Base-by-base conservation (phyloP, 495 filamentous ascomycete species). In the Barbatosphaeria neglecta region DNA sequence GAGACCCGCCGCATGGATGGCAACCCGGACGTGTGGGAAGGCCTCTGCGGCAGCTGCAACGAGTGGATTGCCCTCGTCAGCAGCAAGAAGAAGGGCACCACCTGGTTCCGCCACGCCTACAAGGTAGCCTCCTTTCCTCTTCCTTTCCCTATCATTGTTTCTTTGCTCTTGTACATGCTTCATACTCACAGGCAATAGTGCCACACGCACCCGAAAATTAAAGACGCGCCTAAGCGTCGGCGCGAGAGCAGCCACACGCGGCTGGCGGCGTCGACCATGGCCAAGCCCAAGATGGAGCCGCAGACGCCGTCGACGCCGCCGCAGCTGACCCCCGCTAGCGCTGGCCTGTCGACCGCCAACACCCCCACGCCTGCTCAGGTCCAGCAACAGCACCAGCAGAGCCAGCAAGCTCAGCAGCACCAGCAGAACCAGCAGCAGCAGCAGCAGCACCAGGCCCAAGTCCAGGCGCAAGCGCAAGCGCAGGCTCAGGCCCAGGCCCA, bases 41-140 rank as follows among this genome's bases (percentile, higher is more conserved):
- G 84, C 6, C 66, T 85, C 8, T 89, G 84, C 54, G 79, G 82
- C 25, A 82, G 78, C 43, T 89, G 84, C 59, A 80, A 77, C 44
- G 82, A 86, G 33, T 89, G 84, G 84, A 82, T 87, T 47, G 76
- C 82, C 13, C 62, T 89, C 37, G 80, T 85, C 37, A 87, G 81
- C 61, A 87, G 81, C 55, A 89, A 87, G 71, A 88, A 86, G 71
- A 88, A 88, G 67, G 84, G 84, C 3, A 87, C 84, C 5, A 86
- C 84, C 4, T 89, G 84, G 84, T 89, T 89, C 53, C 69, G 84
- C 50, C 84, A 89, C 59, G 84, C 84, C 37, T 87, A 88, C 60
- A 88, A 87, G 78, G 83, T 86, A 55, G 61, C 69, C 64, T 24
- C 44, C 7, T 8, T 41, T 35, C 28, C n/a, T 25, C 22, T 37